Evolutionary conservation across 1,139 yeast genomes (phyloP).

Genomic region (Geotrichum fermentans): DNA sequence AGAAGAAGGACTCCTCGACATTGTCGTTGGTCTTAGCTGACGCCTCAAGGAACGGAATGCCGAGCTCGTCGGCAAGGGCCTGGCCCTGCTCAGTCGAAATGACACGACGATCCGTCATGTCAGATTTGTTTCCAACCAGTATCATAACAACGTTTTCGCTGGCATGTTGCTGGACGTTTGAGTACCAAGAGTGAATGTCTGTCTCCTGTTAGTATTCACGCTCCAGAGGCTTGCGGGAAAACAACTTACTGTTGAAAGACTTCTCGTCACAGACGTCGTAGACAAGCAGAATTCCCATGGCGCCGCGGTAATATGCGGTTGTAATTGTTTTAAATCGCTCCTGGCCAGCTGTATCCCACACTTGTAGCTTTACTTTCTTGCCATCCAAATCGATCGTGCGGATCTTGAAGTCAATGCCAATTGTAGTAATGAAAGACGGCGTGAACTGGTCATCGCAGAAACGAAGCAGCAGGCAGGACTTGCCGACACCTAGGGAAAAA

Average conservation of each 20-base stretch:
- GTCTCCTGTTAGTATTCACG: too few relatives aligned
- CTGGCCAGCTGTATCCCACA: conserved; percentile 99
- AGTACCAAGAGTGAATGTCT: conserved; percentile 78
- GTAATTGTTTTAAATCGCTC: conserved; percentile 97
- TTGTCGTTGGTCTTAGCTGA: conserved; percentile 90
- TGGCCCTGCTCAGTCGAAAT: conserved; percentile 88
- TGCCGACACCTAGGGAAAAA: conserved; percentile 61
- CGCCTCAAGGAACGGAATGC: conserved; percentile 90
- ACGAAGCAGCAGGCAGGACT: conserved; percentile 87
- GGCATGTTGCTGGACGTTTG: conserved; percentile 93
- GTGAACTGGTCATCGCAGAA: conserved; percentile 96
- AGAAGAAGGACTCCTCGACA: conserved; percentile 87
- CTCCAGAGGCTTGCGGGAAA: not conserved
- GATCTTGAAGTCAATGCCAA: conserved; percentile 96
- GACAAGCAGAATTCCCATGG: conserved; percentile 94
- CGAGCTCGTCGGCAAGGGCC: conserved; percentile 75
- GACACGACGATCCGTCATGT: conserved; percentile 64
- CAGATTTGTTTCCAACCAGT: conserved; percentile 92
- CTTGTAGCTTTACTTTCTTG: conserved; percentile 86
- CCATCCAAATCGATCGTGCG: conserved; percentile 94
- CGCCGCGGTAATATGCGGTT: conserved; percentile 97
- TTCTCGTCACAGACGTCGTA: conserved; percentile 95
- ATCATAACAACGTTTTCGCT: conserved; percentile 92
- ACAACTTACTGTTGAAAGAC: conserved; percentile 57
- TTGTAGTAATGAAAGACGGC: conserved; percentile 93